A percentile compares a stretch with the other conserved stretches of the same genome.
Conservation (phyloP, 495 filamentous ascomycete species). For the Penicillium riverlandense region DNA sequence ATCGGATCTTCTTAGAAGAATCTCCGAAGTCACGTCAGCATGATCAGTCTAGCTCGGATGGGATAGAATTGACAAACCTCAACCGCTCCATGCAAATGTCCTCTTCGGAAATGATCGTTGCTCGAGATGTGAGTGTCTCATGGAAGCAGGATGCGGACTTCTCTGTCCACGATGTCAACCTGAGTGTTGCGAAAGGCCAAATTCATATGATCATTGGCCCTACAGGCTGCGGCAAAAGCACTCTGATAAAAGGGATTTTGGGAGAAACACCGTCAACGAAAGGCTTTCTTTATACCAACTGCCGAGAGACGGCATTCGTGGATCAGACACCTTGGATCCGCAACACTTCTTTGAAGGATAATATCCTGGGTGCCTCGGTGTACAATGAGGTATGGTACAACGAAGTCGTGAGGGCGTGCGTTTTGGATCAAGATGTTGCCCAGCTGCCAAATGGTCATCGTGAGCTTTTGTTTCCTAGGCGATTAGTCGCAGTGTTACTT, state of each 20-base stretch:
- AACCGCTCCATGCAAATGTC: no score
- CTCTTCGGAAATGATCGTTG: no score
- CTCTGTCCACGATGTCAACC: no score
- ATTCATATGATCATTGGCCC: constrained; percentile 10
- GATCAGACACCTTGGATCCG: constrained; percentile 29
- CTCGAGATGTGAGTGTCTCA: no score
- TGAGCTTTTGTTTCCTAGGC: no score
- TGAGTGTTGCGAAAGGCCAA: no score
- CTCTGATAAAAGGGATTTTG: constrained; percentile 21
- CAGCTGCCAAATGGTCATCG: constrained; percentile 48
- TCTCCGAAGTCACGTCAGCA: no score
- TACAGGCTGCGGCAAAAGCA: constrained; percentile 20
- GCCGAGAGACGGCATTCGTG: constrained; percentile 22
- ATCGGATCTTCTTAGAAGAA: no score
- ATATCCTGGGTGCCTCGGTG: constrained; percentile 11
- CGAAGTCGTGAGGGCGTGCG: constrained; percentile 20
- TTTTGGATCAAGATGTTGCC: constrained; percentile 19
- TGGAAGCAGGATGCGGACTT: no score
- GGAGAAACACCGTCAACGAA: constrained; percentile 5
- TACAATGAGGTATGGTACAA: constrained; percentile 27
- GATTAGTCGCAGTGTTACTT: no score
- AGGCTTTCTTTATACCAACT: constrained; percentile 1
- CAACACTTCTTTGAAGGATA: constrained; percentile 31
- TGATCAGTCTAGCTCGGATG: no score
- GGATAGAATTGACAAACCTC: no score